Percentiles rank a stretch among this genome's conserved stretches.
These are phyloP conservation scores for Saitozyma podzolica DNA, from an alignment of 768 basidiomycete genomes.

Conservation along the genomic window DNA sequence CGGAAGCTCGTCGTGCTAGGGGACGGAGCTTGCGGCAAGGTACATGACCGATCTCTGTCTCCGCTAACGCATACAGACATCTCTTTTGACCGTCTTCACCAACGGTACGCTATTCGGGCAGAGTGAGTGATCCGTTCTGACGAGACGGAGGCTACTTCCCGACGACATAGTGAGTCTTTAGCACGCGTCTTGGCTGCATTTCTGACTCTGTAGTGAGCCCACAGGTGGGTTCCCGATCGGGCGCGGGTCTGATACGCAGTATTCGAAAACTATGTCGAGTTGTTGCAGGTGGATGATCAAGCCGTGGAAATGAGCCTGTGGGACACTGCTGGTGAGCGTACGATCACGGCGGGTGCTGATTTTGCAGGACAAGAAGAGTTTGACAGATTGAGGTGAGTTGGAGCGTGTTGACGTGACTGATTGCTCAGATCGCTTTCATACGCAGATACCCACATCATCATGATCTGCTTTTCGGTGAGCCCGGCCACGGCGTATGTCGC, in stretches of 20 bases:
- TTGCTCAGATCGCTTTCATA: slow-evolving; percentile 77
- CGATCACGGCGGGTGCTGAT: neutral
- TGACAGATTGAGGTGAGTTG: slow-evolving; percentile 62
- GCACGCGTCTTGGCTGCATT: neutral
- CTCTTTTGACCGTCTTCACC: slow-evolving; percentile 45
- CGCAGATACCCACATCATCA: slow-evolving; percentile 92
- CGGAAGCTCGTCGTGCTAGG: slow-evolving; percentile 86
- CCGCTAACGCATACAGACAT: slow-evolving; percentile 28
- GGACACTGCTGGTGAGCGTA: slow-evolving; percentile 86
- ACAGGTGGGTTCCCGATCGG: slow-evolving; percentile 30
- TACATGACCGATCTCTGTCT: slow-evolving; percentile 11
- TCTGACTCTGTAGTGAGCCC: slow-evolving; percentile 32
- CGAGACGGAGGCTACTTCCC: slow-evolving; percentile 76
- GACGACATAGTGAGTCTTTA: slow-evolving; percentile 63
- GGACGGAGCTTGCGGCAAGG: slow-evolving; percentile 85
- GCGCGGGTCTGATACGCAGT: slow-evolving; percentile 59
- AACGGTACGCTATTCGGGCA: slow-evolving; percentile 59
- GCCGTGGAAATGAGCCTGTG: slow-evolving; percentile 87
- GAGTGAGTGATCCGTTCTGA: slow-evolving; percentile 57
- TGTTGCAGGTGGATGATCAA: slow-evolving; percentile 81
- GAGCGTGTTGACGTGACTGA: too few relatives aligned
- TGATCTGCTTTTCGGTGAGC: slow-evolving; percentile 91
- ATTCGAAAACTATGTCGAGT: slow-evolving; percentile 96
- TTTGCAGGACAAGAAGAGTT: slow-evolving; percentile 57
- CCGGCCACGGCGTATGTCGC: too few relatives aligned